Evolutionary conservation across 1,284 basidiomycete species (phyloP).

Genomic region (Boletellus deceptivus): DNA sequence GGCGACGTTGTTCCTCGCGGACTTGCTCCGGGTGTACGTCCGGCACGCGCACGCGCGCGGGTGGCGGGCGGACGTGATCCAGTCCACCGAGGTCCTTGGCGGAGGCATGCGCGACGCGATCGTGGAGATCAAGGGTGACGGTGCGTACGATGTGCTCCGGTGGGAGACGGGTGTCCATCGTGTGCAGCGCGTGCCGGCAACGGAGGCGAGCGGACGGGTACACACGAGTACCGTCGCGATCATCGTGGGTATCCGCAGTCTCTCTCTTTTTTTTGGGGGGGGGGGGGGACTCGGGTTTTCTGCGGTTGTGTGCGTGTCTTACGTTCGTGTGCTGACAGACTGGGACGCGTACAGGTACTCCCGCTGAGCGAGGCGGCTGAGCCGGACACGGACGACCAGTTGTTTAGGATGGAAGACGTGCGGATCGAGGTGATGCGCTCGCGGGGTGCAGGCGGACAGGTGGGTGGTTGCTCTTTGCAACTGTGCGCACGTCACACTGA

Average conservation of each 20-base stretch:
- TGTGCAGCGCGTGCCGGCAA: slow-evolving; percentile 91
- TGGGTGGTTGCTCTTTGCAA: slow-evolving; percentile 30
- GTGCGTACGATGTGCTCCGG: slow-evolving; percentile 76
- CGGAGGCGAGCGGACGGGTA: slow-evolving; percentile 82
- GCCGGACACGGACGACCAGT: slow-evolving; percentile 45
- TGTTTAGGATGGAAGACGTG: slow-evolving; percentile 85
- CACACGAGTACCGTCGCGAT: slow-evolving; percentile 93
- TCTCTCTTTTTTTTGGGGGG: too few species aligned
- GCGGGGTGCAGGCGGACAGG: slow-evolving; percentile 95
- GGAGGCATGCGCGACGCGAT: slow-evolving; percentile 84
- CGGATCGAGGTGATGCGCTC: slow-evolving; percentile 93
- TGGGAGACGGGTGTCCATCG: slow-evolving; percentile 97
- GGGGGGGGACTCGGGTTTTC: background rate
- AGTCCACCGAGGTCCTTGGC: slow-evolving; percentile 51
- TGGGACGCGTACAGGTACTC: slow-evolving; percentile 49
- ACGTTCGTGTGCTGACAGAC: too few species aligned
- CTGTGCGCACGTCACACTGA: slow-evolving; percentile 5
- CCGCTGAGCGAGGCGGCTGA: slow-evolving; percentile 69
- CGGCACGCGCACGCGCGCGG: slow-evolving; percentile 54
- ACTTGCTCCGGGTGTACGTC: slow-evolving; percentile 84
- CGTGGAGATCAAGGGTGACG: slow-evolving; percentile 76
- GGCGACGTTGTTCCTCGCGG: slow-evolving; percentile 77
- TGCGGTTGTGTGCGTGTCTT: too few species aligned
- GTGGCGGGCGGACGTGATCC: slow-evolving; percentile 54
- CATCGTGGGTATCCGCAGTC: slow-evolving; percentile 55